Evolutionary conservation across 768 basidiomycete genomes (phyloP).

Genomic region (Boletus rubropictus): DNA sequence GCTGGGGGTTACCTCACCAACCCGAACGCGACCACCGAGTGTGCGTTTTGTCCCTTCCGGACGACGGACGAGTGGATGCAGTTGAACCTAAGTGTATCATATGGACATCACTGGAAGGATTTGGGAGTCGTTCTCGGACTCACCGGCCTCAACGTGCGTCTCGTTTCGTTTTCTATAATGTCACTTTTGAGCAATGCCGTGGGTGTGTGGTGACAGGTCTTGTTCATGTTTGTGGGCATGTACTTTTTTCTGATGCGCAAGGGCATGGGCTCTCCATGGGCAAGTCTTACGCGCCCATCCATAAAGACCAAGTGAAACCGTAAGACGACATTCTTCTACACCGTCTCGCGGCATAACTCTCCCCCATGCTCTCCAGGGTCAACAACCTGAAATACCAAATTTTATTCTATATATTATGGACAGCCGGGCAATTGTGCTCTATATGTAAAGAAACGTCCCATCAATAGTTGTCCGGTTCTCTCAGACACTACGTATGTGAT

Average conservation of each 20-base stretch:
- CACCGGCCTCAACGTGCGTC: not conserved
- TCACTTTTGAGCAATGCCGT: not conserved
- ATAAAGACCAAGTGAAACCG: not conserved
- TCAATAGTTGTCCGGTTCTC: too few species aligned
- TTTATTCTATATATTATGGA: not conserved
- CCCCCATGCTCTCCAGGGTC: not conserved
- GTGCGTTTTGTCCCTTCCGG: conserved; percentile 49
- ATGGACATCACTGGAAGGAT: conserved; percentile 9
- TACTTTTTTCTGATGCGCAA: not conserved
- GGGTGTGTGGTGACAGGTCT: not conserved
- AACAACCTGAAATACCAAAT: not conserved
- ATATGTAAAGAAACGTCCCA: not conserved
- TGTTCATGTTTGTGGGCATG: not conserved
- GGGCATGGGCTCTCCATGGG: not conserved
- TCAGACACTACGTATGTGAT: not conserved
- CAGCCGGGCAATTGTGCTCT: not conserved
- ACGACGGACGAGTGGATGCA: conserved; percentile 38
- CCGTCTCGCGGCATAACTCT: not conserved
- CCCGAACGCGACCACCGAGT: conserved; percentile 46
- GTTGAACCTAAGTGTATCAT: conserved; percentile 2
- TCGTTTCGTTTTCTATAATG: not conserved
- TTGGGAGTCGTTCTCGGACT: conserved; percentile 4
- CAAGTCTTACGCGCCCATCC: not conserved
- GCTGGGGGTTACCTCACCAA: conserved; percentile 56
- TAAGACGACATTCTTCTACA: not conserved